phyloP scores from a whole-genome alignment of 129 eudicot genomes.

The Silybum marianum region DNA sequence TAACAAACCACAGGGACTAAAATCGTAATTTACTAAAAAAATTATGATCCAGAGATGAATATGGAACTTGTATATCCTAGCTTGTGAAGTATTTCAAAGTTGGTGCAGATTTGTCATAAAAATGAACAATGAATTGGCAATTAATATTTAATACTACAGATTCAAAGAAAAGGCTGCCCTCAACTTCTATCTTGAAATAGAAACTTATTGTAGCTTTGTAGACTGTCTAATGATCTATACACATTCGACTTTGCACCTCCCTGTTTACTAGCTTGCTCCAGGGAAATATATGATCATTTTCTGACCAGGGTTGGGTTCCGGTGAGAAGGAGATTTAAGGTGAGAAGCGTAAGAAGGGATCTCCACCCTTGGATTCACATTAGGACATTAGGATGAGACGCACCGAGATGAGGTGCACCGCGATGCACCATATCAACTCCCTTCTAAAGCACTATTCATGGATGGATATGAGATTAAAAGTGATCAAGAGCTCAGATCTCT shows the following conservation, averaged over 20 bases:
- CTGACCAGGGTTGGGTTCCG: no score
- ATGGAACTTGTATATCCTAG: not conserved
- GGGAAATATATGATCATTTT: conserved; percentile 4
- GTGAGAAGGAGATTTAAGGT: no score
- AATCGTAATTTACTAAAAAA: no score
- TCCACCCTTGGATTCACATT: no score
- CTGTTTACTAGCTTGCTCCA: not conserved
- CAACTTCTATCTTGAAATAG: not conserved
- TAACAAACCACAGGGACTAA: no score
- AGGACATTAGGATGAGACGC: no score
- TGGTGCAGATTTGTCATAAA: not conserved
- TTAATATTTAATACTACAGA: not conserved
- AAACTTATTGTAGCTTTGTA: not conserved
- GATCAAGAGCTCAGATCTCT: no score
- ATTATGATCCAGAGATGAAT: not conserved
- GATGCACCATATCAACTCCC: no score
- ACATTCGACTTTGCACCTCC: not conserved
- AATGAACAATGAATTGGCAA: not conserved
- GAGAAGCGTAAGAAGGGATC: no score
- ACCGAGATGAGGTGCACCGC: no score
- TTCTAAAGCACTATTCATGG: no score
- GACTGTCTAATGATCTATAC: not conserved
- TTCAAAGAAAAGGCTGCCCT: not conserved
- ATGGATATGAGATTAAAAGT: no score
- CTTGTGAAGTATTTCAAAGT: not conserved